phyloP scores from a whole-genome alignment of 371 early-diverging fungal genomes.

The Mortierella sp. region DNA sequence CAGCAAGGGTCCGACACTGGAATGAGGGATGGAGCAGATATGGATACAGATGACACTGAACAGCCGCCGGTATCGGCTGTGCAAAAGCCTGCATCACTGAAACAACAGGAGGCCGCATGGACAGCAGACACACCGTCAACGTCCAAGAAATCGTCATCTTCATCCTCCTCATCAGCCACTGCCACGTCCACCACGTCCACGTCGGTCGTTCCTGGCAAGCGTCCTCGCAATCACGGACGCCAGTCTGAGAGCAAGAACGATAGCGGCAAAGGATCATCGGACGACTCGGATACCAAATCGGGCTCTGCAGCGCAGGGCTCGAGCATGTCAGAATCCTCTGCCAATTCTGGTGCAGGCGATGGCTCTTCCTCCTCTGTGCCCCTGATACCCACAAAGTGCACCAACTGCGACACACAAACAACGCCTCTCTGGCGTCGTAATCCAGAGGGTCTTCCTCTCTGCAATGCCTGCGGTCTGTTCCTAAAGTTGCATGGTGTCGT shows the following conservation, averaged over 20 bases:
- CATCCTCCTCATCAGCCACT: conserved; percentile 26
- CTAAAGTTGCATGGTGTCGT: conserved; percentile 88
- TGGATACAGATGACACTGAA: conserved; percentile 49
- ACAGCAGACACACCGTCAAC: conserved; percentile 15
- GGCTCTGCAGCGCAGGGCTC: conserved; percentile 26
- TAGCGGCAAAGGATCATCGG: conserved; percentile 12
- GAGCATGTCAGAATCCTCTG: conserved; percentile 33
- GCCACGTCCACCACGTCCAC: too few species aligned
- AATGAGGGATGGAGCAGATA: conserved; percentile 35
- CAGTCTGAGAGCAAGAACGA: conserved; percentile 35
- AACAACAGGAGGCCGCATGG: conserved; percentile 26
- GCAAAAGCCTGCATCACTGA: conserved; percentile 11
- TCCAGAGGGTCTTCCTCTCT: conserved; percentile 72
- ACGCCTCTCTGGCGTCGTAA: conserved; percentile 98
- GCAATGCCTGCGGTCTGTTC: conserved; percentile 76
- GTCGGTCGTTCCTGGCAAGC: conserved; percentile 52
- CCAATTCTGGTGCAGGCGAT: conserved; percentile 22
- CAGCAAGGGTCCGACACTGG: conserved; percentile 14
- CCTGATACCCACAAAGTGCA: conserved; percentile 69
- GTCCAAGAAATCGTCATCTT: conserved; percentile 44
- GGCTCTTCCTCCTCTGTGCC: conserved; percentile 36
- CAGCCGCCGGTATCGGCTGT: conserved; percentile 3
- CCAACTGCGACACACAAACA: conserved; percentile 89
- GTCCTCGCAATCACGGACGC: conserved; percentile 43
- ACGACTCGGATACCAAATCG: conserved; percentile 13